These are phyloP conservation scores for Quillaja saponaria DNA, from an alignment of 306 rosid genomes.

Conservation along the genomic window DNA sequence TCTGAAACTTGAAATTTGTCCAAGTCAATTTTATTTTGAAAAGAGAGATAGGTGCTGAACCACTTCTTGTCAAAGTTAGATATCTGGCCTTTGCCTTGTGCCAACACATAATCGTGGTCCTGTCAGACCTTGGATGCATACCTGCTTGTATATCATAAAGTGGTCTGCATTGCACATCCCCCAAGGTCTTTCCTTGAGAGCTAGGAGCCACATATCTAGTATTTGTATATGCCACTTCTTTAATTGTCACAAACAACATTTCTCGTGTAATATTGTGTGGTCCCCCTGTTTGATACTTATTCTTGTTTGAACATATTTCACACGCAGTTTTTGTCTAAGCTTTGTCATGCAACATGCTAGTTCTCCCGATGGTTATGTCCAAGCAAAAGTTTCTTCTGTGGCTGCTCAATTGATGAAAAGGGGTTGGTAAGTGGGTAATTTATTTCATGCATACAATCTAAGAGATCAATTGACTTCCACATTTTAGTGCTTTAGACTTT, in stretches of 20 bases:
- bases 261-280: conserved; percentile 3
- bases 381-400: conserved; percentile 85
- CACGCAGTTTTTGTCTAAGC: conserved; percentile 85
- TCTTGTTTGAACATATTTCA: conserved; percentile 29
- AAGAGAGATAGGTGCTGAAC: conserved; percentile 8
- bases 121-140: conserved; percentile 10
- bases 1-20: conserved; percentile 22
- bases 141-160: conserved; percentile 6
- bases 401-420: conserved; percentile 95
- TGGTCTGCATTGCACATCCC: conserved; percentile 10
- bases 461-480: conserved; percentile 18
- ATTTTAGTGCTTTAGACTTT: neutral
- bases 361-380: conserved; percentile 77
- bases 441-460: conserved; percentile 3
- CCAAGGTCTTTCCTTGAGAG: conserved; percentile 10
- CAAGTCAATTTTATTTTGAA: conserved; percentile 22
- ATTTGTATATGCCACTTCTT: conserved; percentile 13
- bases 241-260: conserved; percentile 13
- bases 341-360: conserved; percentile 80
- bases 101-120: conserved; percentile 14
- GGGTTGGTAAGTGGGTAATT: conserved; percentile 71
- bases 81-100: too few relatives aligned
- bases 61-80: conserved; percentile 17
- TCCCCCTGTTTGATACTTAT: conserved; percentile 25
- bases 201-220: conserved; percentile 20